These are phyloP conservation scores for Leptographium lundbergii DNA, from an alignment of 2,329 filamentous ascomycete species.

Conservation along the genomic window DNA sequence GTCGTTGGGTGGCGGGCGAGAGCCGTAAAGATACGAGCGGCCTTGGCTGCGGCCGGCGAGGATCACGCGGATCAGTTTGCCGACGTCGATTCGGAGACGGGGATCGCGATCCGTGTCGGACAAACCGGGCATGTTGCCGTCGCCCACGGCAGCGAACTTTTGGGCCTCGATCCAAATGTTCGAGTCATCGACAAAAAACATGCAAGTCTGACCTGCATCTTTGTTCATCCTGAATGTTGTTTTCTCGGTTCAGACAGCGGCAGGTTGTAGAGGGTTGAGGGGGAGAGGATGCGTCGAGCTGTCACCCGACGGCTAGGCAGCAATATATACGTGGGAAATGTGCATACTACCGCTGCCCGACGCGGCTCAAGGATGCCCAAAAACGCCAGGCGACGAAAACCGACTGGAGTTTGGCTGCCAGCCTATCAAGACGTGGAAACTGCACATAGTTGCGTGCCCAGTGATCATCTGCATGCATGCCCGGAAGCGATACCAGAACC, in stretches of 20 bases:
- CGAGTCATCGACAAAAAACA: slow-evolving; percentile 15
- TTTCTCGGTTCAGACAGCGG: background rate
- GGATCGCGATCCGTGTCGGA: slow-evolving; percentile 13
- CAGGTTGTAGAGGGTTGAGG: too few species aligned
- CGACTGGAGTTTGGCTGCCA: too few species aligned
- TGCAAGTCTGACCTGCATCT: slow-evolving; percentile 8
- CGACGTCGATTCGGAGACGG: slow-evolving; percentile 6
- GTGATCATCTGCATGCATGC: too few species aligned
- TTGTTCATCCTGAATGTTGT: background rate
- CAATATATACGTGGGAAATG: background rate
- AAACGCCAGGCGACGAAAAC: too few species aligned
- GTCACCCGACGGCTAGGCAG: too few species aligned
- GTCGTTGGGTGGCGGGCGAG: slow-evolving; percentile 15
- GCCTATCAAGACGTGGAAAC: too few species aligned
- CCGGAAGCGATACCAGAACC: too few species aligned
- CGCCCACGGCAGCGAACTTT: slow-evolving; percentile 13
- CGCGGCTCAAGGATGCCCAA: too few species aligned
- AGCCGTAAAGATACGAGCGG: slow-evolving; percentile 14
- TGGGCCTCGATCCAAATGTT: slow-evolving; percentile 16
- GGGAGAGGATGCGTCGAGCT: too few species aligned
- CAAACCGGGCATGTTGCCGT: slow-evolving; percentile 13
- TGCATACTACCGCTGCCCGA: background rate
- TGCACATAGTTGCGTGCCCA: too few species aligned
- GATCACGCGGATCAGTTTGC: slow-evolving; percentile 1
- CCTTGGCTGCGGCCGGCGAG: slow-evolving; percentile 9